Percentiles rank a stretch among this genome's conserved stretches.
Evolutionary conservation across 768 basidiomycete genomes (phyloP).

Genomic region (Leccinum ochraceum): DNA sequence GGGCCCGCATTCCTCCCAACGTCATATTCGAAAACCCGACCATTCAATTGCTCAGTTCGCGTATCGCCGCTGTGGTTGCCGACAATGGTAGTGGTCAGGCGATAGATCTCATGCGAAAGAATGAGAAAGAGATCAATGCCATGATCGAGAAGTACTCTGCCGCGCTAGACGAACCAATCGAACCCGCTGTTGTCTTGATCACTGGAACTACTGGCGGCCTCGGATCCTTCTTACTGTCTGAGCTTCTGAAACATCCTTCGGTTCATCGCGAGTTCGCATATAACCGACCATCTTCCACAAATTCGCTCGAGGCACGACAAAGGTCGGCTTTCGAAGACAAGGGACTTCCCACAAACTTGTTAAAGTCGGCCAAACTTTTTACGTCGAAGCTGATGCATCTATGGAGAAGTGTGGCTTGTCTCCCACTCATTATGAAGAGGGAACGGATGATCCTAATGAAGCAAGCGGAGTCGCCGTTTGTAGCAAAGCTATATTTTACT

Average conservation of each 20-base stretch:
- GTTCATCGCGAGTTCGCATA: conserved; percentile 35
- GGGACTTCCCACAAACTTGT: conserved; percentile 29
- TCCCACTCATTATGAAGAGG: conserved; percentile 62
- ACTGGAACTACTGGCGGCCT: conserved; percentile 44
- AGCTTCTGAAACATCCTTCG: conserved; percentile 22
- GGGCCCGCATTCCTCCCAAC: conserved; percentile 25
- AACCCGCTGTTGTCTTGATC: conserved; percentile 34
- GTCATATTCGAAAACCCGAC: conserved; percentile 44
- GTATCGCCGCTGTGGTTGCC: conserved; percentile 12
- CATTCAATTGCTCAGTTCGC: conserved; percentile 36
- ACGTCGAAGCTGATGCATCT: conserved; percentile 36
- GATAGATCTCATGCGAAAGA: conserved; percentile 4
- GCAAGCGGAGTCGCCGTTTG: conserved; percentile 97
- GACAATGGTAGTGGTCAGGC: neutral
- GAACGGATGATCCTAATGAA: conserved; percentile 99
- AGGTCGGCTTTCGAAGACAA: conserved; percentile 29
- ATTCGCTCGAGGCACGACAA: conserved; percentile 28
- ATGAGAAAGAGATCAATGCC: conserved; percentile 31
- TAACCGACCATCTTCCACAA: conserved; percentile 31
- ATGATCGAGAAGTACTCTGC: conserved; percentile 44
- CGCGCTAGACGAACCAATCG: conserved; percentile 12
- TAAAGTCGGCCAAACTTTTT: conserved; percentile 34
- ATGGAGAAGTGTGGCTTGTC: conserved; percentile 33
- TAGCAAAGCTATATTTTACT: conserved; percentile 96
- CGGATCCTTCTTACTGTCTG: conserved; percentile 37